Conservation (phyloP, 2,329 filamentous ascomycete species). For the Berkeleyomyces basicola region DNA sequence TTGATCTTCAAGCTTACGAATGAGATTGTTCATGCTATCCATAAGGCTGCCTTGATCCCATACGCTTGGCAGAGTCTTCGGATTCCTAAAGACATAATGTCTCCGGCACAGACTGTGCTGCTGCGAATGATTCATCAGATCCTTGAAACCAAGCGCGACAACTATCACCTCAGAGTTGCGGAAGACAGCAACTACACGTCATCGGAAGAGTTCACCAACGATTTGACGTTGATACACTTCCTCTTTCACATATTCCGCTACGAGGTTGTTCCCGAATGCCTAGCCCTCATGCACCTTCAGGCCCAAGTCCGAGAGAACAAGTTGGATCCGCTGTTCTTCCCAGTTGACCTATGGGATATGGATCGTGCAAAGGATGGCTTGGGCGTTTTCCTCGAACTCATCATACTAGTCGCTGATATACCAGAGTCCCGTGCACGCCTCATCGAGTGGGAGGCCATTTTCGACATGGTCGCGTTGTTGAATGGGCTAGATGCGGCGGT, state of each 20-base stretch:
- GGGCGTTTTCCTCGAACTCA: slow-evolving; percentile 86
- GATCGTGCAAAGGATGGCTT: slow-evolving; percentile 90
- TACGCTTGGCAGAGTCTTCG: slow-evolving; percentile 84
- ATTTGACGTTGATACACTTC: slow-evolving; percentile 48
- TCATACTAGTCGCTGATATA: slow-evolving; percentile 76
- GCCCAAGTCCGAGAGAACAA: slow-evolving; percentile 68
- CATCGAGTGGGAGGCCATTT: slow-evolving; percentile 81
- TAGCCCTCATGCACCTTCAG: slow-evolving; percentile 86
- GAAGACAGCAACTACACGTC: slow-evolving; percentile 11
- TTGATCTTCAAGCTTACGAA: slow-evolving; percentile 94
- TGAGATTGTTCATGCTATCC: slow-evolving; percentile 85
- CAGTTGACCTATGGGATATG: slow-evolving; percentile 93
- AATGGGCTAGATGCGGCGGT: slow-evolving; percentile 79
- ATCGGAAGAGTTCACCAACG: slow-evolving; percentile 11
- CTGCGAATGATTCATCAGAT: slow-evolving; percentile 53
- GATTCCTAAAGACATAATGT: slow-evolving; percentile 91
- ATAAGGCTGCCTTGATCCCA: slow-evolving; percentile 75
- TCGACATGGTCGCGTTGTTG: slow-evolving; percentile 74
- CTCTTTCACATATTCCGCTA: slow-evolving; percentile 85
- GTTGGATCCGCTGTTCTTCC: slow-evolving; percentile 71
- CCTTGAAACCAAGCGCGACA: slow-evolving; percentile 10
- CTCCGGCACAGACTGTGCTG: slow-evolving; percentile 82
- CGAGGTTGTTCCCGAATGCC: slow-evolving; percentile 84
- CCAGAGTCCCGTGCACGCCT: slow-evolving; percentile 68
- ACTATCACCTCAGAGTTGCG: not conserved